A percentile compares a stretch with the other conserved stretches of the same genome.
phyloP scores from a whole-genome alignment of 192 early-diverging fungal species.

The Mortierella claussenii region DNA sequence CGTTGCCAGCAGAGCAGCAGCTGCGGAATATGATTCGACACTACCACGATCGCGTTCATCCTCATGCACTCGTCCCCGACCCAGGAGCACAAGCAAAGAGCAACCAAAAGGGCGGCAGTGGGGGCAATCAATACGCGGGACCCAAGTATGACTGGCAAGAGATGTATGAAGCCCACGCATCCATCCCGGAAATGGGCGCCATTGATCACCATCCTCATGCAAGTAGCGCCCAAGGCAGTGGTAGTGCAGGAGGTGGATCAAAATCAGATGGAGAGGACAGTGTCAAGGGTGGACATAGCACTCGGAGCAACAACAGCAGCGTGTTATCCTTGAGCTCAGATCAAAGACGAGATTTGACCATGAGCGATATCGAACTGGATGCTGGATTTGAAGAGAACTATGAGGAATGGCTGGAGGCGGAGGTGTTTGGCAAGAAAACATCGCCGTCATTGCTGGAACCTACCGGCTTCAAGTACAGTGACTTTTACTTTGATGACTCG shows the following conservation, averaged over 20 bases:
- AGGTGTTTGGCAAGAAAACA: conserved; percentile 56
- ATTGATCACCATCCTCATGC: conserved; percentile 16
- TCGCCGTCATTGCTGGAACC: conserved; percentile 6
- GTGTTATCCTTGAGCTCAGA: conserved; percentile 10
- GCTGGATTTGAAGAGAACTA: conserved; percentile 71
- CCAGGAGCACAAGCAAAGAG: conserved; percentile 17
- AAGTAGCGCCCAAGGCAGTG: not conserved
- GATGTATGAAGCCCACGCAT: conserved; percentile 51
- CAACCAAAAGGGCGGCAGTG: not conserved
- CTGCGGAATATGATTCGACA: conserved; percentile 68
- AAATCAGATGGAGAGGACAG: conserved; percentile 44
- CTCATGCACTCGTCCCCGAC: conserved; percentile 44
- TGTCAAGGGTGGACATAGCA: conserved; percentile 38
- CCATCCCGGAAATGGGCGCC: conserved; percentile 27
- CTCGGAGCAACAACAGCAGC: conserved; percentile 10
- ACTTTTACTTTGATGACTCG: conserved; percentile 54
- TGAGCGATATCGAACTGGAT: conserved; percentile 64
- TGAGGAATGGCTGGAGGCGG: conserved; percentile 72
- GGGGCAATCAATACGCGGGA: conserved; percentile 27
- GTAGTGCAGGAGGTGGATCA: not conserved
- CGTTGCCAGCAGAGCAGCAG: conserved; percentile 74
- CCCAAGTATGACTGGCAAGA: conserved; percentile 52
- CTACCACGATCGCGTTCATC: conserved; percentile 67
- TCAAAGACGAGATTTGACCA: conserved; percentile 32
- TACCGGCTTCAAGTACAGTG: conserved; percentile 44